Conservation (phyloP, 768 basidiomycete genomes). For the Lentinus tigrinus region DNA sequence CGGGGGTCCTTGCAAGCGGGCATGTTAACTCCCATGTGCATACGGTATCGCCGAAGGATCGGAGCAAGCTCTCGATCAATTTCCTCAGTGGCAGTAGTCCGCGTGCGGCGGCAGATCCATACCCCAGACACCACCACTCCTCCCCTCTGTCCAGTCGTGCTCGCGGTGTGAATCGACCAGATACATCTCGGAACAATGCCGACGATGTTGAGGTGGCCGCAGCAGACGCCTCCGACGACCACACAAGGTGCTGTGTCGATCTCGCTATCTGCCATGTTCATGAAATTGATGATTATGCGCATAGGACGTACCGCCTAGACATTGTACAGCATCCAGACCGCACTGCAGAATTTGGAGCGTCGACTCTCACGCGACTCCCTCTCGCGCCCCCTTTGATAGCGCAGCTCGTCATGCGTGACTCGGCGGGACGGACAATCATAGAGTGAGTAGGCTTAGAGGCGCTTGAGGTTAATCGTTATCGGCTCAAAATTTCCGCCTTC, state of each 20-base stretch:
- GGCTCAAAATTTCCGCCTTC: conserved; percentile 1
- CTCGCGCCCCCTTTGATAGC: conserved; percentile 84
- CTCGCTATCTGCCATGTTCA: neutral
- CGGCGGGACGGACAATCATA: conserved; percentile 65
- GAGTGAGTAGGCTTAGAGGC: conserved; percentile 57
- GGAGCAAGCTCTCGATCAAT: conserved; percentile 17
- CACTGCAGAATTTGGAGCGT: conserved; percentile 79
- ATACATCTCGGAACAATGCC: neutral
- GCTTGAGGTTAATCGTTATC: neutral
- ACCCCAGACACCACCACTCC: neutral
- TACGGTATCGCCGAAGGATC: conserved; percentile 11
- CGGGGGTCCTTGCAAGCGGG: neutral
- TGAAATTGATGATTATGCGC: neutral
- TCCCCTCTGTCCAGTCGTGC: conserved; percentile 12
- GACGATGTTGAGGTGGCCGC: conserved; percentile 7
- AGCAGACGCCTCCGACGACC: conserved; percentile 7
- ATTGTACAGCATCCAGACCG: conserved; percentile 82
- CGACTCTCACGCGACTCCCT: conserved; percentile 74
- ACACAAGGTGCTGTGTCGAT: conserved; percentile 18
- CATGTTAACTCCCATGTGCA: neutral
- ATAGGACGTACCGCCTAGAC: conserved; percentile 68
- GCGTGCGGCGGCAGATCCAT: neutral
- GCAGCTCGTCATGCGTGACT: conserved; percentile 73
- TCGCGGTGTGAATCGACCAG: conserved; percentile 7
- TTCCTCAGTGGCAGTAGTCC: conserved; percentile 10